Conservation (phyloP, 768 basidiomycete species). For the Gloeostereum incarnatum region DNA sequence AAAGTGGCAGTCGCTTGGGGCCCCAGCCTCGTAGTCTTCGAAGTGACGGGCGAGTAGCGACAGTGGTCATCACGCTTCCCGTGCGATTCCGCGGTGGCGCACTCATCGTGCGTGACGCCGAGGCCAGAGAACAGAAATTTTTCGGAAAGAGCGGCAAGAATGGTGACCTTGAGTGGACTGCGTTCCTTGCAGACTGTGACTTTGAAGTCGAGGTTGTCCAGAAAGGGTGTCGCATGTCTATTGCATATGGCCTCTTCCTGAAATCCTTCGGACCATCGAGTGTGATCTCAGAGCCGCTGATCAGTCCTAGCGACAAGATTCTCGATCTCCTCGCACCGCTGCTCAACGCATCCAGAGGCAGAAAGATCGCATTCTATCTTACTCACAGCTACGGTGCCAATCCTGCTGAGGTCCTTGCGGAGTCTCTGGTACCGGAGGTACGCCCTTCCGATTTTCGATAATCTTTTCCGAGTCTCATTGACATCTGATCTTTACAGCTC, state of each 20-base stretch:
- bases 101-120: conserved; percentile 45
- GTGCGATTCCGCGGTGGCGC: conserved; percentile 66
- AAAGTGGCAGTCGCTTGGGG: conserved; percentile 48
- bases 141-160: conserved; percentile 49
- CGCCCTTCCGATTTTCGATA: conserved; percentile 12
- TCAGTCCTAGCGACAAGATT: conserved; percentile 66
- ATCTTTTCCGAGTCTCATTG: neutral
- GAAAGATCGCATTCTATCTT: conserved; percentile 65
- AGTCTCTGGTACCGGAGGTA: conserved; percentile 63
- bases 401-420: conserved; percentile 61
- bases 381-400: conserved; percentile 60
- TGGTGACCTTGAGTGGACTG: conserved; percentile 72
- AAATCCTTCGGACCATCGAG: conserved; percentile 52
- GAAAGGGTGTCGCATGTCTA: conserved; percentile 57
- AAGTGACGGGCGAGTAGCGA: conserved; percentile 64
- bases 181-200: conserved; percentile 66
- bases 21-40: conserved; percentile 43
- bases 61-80: conserved; percentile 64
- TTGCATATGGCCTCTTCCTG: conserved; percentile 66
- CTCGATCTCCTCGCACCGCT: conserved; percentile 65
- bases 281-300: conserved; percentile 50
- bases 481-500: conserved; percentile 32
- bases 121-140: conserved; percentile 54
- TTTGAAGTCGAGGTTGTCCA: conserved; percentile 65
- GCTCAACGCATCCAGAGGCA: conserved; percentile 62